Evolutionary conservation across 352 stramenopile species (phyloP).

Genomic region (Phytophthora cajani): DNA sequence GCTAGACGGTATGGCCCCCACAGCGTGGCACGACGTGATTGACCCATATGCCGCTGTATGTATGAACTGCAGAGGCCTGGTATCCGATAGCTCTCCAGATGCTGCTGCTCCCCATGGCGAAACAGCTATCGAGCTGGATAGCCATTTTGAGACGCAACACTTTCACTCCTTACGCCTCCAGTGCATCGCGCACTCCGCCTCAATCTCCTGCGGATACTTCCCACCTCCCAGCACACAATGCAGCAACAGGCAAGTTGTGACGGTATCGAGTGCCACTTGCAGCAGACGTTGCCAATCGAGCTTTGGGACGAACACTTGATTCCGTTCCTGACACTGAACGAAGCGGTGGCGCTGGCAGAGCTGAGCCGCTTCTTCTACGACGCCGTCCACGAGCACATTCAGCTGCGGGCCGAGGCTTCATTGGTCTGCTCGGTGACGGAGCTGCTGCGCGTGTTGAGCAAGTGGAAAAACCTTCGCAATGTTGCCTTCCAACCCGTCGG

Average conservation of each 20-base stretch:
- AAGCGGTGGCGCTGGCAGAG: constrained; percentile 62
- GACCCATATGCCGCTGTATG: constrained; percentile 12
- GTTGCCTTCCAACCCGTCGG: constrained; percentile 67
- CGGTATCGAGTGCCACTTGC: constrained; percentile 22
- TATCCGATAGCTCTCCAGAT: background rate
- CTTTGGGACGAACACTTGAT: constrained; percentile 66
- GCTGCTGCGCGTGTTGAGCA: constrained; percentile 39
- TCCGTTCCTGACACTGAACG: constrained; percentile 57
- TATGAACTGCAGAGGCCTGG: background rate
- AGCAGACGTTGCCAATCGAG: constrained; percentile 48
- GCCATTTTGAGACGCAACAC: constrained; percentile 10
- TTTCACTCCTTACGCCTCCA: constrained; percentile 1
- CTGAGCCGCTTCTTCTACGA: constrained; percentile 60
- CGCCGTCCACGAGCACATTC: constrained; percentile 56
- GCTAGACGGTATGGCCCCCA: background rate
- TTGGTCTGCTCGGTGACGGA: constrained; percentile 46
- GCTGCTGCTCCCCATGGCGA: constrained; percentile 17
- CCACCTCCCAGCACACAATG: constrained; percentile 15
- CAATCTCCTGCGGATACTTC: constrained; percentile 26
- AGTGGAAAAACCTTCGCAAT: constrained; percentile 66
- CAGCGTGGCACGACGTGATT: constrained; percentile 11
- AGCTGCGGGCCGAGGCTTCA: constrained; percentile 47
- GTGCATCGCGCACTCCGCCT: constrained; percentile 12
- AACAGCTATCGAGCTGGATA: background rate
- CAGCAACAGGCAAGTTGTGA: constrained; percentile 3